Percentiles rank a stretch among this genome's conserved stretches.
Conservation (phyloP, 306 rosid genomes). For the Mucuna pruriens region DNA sequence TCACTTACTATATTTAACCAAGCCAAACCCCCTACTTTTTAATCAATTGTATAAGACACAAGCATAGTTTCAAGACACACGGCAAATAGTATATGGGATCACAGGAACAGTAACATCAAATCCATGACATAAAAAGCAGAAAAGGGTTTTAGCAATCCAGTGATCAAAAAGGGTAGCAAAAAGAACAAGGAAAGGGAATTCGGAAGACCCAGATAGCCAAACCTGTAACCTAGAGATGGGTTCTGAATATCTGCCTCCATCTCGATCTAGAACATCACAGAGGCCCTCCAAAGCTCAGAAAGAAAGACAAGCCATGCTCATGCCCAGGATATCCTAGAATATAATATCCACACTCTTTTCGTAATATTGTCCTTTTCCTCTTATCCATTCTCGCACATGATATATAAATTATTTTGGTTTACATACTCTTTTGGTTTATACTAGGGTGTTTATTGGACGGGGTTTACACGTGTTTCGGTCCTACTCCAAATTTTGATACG, state of each 20-base stretch:
- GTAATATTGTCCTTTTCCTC: not conserved
- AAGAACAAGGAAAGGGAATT: not conserved
- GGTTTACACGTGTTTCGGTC: too few species aligned
- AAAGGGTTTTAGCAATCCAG: not conserved
- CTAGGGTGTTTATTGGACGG: too few species aligned
- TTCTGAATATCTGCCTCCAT: slow-evolving; percentile 41
- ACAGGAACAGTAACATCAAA: slow-evolving; percentile 26
- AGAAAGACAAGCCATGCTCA: not conserved
- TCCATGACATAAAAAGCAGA: not conserved
- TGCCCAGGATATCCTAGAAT: not conserved
- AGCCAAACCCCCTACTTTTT: not conserved
- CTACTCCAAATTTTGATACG: too few species aligned
- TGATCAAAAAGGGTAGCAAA: not conserved
- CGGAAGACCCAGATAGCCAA: slow-evolving; percentile 7
- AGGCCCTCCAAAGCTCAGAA: not conserved
- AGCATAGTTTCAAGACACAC: not conserved
- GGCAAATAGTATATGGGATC: not conserved
- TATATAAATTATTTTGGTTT: not conserved
- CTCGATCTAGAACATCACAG: slow-evolving; percentile 35
- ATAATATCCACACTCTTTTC: not conserved
- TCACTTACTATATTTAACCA: not conserved
- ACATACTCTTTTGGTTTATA: too few species aligned
- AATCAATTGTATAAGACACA: not conserved
- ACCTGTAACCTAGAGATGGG: slow-evolving; percentile 57
- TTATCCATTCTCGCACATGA: not conserved